Evolutionary conservation across 495 filamentous ascomycete genomes (phyloP), one percentile per base, ranked within the genome.

Genomic region (Evernia prunastri): DNA sequence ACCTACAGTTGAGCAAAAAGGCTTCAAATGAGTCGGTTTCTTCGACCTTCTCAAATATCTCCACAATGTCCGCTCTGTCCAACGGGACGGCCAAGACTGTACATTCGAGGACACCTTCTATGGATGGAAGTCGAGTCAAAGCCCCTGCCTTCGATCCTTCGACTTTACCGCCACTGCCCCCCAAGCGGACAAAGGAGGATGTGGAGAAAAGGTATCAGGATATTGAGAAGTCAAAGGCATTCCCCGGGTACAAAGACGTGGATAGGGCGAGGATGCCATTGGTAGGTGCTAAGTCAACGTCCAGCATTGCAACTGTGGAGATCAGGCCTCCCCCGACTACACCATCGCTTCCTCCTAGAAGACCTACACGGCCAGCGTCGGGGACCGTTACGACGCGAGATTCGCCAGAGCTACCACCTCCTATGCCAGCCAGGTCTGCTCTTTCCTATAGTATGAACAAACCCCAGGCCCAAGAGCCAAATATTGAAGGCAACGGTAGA

Each of bases 141-240:
- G 70, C 72, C 29, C 80, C 80, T 17, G 74, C 77, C 57, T 82
- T 78, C 73, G 77, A 77, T 25, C 76, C 73, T 56, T 63, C 74
- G 12, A 74, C 76, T 4, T 67, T 81, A 39, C 80, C 80, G 51
- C 71, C 74, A 13, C 66, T 83, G 37, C 81, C 80, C 42, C 77
- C 77, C 2, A 77, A 73, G 61, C 70, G 64, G 23, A 63, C 64
- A 12, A 64, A 56, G 29, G 53, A 63, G 23, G 59, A 69, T 31
- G 27, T 54, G 31, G 64, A 67, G 18, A 66, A 59, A n/a, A 47
- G 65, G 18, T 69, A 63, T 42, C 51, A 58, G 11, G 65, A 67
- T 31, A 59, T 67, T 17, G 69, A 69, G 56, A 67, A 64, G 59
- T 61, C 66, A 40, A 68, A 63, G 47, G 56, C 66, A 2, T 58